Base-by-base conservation (phyloP, 1,284 basidiomycete genomes). In the Rhizoctonia solani region DNA sequence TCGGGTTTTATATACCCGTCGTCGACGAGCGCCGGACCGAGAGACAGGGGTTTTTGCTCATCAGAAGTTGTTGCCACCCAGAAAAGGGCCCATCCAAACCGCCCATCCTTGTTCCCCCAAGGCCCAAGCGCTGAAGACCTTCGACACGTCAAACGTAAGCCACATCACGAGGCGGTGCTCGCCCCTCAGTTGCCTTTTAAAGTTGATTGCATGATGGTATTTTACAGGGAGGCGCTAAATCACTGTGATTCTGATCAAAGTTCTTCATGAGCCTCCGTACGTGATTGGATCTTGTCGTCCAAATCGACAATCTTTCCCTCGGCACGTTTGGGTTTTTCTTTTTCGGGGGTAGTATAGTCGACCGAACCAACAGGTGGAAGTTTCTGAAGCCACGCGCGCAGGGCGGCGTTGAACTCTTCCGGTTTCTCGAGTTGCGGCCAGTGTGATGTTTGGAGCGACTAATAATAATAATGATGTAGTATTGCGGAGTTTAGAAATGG, bases 401-500 rank as follows among this genome's bases (percentile, higher is more conserved):
- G 72, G 37, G 78, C 74, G 0, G 67, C 54, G 70, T 88, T 88
- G 71, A 86, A 81, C 53, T 78, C 75, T 1, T 74, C 66, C 0
- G 85, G 82, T 59, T 80, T 75, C 73, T 88, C 87, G 14, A 87
- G 76, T 53, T 88, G 86, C 2, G 82, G 77, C 86, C 86, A 87
- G 72, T 87, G 86, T 1, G 83, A 80, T 0, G 82, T 82, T 2
- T 75, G 71, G 14, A 68, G 44, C 13, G 56, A 55, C 66, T 56
- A 46, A 19, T 44, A 21, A 27, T 29, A 52, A 37, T 66, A 47
- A 58, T n/a, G n/a, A n/a, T n/a, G n/a, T n/a, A n/a, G n/a, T n/a
- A n/a, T n/a, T n/a, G n/a, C n/a, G n/a, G n/a, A n/a, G n/a, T n/a
- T n/a, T n/a, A n/a, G n/a, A n/a, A n/a, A n/a, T 21, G 5, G 44